Evolutionary conservation across 129 eudicot species (phyloP).

Genomic region (Flaveria brownii): DNA sequence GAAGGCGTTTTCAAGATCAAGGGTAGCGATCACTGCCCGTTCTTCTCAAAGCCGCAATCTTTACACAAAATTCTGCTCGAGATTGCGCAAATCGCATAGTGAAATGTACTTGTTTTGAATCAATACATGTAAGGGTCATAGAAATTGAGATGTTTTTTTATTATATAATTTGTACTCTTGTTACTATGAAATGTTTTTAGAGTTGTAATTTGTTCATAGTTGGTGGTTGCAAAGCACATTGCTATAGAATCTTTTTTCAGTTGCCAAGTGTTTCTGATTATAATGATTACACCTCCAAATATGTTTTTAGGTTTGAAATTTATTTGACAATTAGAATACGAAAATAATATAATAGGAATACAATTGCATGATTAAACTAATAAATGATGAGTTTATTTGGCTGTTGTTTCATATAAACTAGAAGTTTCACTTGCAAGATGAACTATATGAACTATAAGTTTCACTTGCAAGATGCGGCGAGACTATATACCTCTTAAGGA

Average conservation of each 20-base stretch:
- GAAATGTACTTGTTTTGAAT: slow-evolving; percentile 4
- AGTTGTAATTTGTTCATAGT: slow-evolving; percentile 16
- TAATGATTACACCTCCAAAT: not conserved
- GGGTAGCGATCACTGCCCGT: slow-evolving; percentile 97
- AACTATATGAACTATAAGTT: too few relatives aligned
- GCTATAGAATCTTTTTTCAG: not conserved
- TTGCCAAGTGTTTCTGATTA: not conserved
- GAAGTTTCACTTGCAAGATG: too few relatives aligned
- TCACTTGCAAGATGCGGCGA: too few relatives aligned
- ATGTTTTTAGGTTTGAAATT: not conserved
- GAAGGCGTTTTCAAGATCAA: slow-evolving; percentile 94
- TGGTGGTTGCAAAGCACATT: not conserved
- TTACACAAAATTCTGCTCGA: slow-evolving; percentile 82
- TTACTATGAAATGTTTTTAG: slow-evolving; percentile 13
- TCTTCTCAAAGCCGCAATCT: slow-evolving; percentile 97
- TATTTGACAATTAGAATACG: not conserved
- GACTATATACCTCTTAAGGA: too few relatives aligned
- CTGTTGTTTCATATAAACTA: too few relatives aligned
- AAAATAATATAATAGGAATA: not conserved
- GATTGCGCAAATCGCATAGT: slow-evolving; percentile 76
- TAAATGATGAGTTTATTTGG: too few relatives aligned
- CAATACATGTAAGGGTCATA: slow-evolving; percentile 14
- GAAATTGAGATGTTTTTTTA: slow-evolving; percentile 21
- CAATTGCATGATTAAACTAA: too few relatives aligned
- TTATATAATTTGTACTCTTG: slow-evolving; percentile 12